A percentile compares a stretch with the other conserved stretches of the same genome.
Evolutionary conservation across 768 basidiomycete species (phyloP).

Genomic region (Phylloporus sp.): DNA sequence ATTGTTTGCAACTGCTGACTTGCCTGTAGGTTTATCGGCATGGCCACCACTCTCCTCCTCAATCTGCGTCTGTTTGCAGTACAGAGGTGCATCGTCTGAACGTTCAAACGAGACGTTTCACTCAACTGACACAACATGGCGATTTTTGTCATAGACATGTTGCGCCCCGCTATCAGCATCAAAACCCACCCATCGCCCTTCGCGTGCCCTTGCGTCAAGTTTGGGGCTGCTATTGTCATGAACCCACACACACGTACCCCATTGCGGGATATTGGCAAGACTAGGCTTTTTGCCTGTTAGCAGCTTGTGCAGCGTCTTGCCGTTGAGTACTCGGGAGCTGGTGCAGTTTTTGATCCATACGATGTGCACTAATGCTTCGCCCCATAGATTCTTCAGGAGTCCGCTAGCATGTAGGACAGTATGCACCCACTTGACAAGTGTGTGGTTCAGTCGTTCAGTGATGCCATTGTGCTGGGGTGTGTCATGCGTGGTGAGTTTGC

Average conservation of each 20-base stretch:
- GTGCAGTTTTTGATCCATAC: conserved; percentile 4
- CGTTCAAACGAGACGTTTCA: not conserved
- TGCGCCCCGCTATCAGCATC: not conserved
- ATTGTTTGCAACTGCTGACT: no score
- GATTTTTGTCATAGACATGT: not conserved
- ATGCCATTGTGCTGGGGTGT: not conserved
- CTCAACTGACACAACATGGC: not conserved
- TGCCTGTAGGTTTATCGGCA: no score
- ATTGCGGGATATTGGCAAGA: not conserved
- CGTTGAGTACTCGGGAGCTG: not conserved
- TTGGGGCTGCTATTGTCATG: not conserved
- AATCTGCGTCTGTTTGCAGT: not conserved
- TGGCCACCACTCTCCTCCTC: not conserved
- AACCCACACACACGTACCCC: not conserved
- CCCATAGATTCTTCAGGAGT: not conserved
- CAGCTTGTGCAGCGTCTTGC: not conserved
- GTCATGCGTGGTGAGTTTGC: not conserved
- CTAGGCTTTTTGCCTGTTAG: not conserved
- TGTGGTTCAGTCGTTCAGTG: not conserved
- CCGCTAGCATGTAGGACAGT: not conserved
- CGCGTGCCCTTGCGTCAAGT: not conserved
- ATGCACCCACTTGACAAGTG: not conserved
- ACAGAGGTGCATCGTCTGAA: not conserved
- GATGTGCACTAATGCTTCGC: not conserved
- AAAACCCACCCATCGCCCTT: not conserved